Evolutionary conservation across 805 yeast species (phyloP), one percentile per base, ranked within the genome.

Genomic region (Starmerella tilneyi): DNA sequence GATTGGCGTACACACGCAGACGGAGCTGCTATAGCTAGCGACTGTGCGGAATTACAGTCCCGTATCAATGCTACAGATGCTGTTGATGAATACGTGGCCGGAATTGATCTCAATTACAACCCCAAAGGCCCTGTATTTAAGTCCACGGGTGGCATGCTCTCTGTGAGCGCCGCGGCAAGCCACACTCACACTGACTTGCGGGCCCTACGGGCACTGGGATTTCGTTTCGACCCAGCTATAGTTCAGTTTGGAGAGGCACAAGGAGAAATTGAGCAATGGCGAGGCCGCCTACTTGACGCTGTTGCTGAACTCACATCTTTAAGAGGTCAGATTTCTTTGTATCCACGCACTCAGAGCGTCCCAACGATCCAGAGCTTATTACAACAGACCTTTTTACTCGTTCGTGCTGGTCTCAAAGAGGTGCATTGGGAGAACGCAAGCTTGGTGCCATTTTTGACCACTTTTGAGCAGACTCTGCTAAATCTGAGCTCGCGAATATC

Each of bases 1-100:
- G 75, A 76, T 7, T 81, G 88, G 88, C 63, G 60, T 17, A 62
- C 68, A 9, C 76, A 74, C 47, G 72, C 79, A 2, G 85, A 79
- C 43, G 96, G 95, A 0, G 72, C 70, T 43, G 74, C 71, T 49
- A 72, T 89, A 1, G 65, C 71, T 9, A 59, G 65, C 1, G 83
- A 76, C 48, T 68, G 75, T 20, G 53, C 59, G 2, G 60, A 65
- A 0, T 65, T 82, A 39, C 55, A 66, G n/a, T 61, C 65, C 20
- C 73, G 70, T 39, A 60, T 78, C 9, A 66, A 79, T 40, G 57
- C 75, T 0, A 61, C 68, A 16, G 38, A 22, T 0, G 52, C 72
- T 0, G 72, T 70, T 41, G 60, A 66, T 0, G 56, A 59, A 2
- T 85, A 94, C 92, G 40, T 23, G 12, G 9, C 22, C 5, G 5